phyloP scores from a whole-genome alignment of 495 filamentous ascomycete genomes.

The Hypoxylon perforatum region DNA sequence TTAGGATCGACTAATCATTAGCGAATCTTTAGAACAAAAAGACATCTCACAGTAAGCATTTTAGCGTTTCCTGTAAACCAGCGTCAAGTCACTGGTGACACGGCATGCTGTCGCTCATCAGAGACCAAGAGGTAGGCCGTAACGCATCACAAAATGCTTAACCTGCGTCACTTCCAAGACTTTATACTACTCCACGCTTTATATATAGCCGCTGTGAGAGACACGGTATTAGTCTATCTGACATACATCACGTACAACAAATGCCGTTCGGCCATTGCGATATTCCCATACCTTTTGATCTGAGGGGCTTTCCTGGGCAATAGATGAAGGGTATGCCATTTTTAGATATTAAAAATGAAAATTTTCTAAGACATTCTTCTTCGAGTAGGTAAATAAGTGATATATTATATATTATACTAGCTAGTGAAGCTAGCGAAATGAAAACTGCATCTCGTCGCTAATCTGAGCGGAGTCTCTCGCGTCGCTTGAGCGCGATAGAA shows the following conservation, averaged over 20 bases:
- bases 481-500: background rate
- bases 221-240: background rate
- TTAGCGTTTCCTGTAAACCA: background rate
- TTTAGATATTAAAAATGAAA: background rate
- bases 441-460: background rate
- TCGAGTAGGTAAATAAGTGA: background rate
- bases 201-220: too few species aligned
- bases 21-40: background rate
- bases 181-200: background rate
- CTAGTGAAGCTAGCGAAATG: background rate
- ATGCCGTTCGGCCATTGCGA: background rate
- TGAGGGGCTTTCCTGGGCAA: background rate
- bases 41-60: slow-evolving; percentile 20
- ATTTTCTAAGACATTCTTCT: background rate
- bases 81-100: slow-evolving; percentile 17
- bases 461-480: background rate
- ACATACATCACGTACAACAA: too few species aligned
- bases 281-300: slow-evolving; percentile 19
- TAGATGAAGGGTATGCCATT: background rate
- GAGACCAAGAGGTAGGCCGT: slow-evolving; percentile 14
- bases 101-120: slow-evolving; percentile 15
- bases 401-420: too few species aligned
- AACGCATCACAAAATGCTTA: slow-evolving; percentile 1
- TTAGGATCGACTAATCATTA: background rate
- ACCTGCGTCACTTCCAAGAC: slow-evolving; percentile 9